phyloP scores from a whole-genome alignment of 768 basidiomycete species.

The Leccinum variicolor region DNA sequence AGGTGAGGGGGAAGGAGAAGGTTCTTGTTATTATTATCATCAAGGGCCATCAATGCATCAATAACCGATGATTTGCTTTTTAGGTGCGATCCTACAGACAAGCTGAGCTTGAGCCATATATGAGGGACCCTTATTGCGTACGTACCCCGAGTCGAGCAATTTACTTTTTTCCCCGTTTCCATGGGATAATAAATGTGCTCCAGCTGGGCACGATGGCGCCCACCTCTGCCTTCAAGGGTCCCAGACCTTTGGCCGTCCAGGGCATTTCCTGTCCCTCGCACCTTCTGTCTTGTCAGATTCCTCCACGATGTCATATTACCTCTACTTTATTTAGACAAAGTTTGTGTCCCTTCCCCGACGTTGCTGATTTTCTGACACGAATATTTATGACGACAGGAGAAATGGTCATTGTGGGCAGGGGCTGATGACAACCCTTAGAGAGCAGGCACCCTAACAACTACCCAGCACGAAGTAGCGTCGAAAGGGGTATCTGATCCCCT shows the following conservation, averaged over 20 bases:
- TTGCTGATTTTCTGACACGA: neutral
- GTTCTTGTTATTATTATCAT: neutral
- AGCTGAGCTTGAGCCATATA: neutral
- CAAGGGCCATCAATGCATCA: neutral
- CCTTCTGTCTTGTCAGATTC: neutral
- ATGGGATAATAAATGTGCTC: neutral
- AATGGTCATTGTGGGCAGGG: neutral
- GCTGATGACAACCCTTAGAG: neutral
- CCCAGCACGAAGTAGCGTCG: too few relatives aligned
- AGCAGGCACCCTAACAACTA: neutral
- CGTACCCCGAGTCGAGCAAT: neutral
- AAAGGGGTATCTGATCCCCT: too few relatives aligned
- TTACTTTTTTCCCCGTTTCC: neutral
- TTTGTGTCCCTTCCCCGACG: neutral
- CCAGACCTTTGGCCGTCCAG: neutral
- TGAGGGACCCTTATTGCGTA: neutral
- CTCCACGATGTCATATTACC: too few relatives aligned
- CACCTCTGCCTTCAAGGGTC: neutral
- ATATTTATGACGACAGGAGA: neutral
- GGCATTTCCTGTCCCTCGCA: neutral
- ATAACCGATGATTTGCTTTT: neutral
- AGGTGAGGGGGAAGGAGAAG: too few relatives aligned
- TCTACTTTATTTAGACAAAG: neutral
- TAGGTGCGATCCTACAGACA: neutral
- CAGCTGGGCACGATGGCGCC: neutral